Evolutionary conservation across 805 yeast genomes (phyloP), one percentile per base, ranked within the genome.

Genomic region (Alloascoidea africana): DNA sequence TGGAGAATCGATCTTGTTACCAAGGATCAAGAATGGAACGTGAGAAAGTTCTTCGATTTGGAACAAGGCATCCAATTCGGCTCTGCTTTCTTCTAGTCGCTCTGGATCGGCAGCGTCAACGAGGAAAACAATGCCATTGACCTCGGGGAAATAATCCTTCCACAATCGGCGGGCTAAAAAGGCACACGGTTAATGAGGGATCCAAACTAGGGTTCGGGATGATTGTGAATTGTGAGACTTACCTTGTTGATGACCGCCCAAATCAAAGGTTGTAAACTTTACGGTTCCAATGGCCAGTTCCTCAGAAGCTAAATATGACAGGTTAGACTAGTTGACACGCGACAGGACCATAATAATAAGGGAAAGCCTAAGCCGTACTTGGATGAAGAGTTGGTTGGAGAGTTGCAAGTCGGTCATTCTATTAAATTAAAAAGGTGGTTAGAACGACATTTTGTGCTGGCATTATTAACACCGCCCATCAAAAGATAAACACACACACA

Each of bases 111-210:
- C 97, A 40, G 94, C 93, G 58, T 91, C 99, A 19, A 91, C 96
- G 42, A 91, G 67, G 60, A 82, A 91, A 19, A 91, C 97, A 48
- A 91, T 91, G 40, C 96, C 98, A 59, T 86, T 83, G 36, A 91
- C 99, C 64, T 91, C 99, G 42, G 99, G 99, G 79, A 91, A 91
- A 61, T 91, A 91, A 59, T 91, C 97, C 58, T 87, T 87, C 99
- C 99, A 91, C 55, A 91, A 76, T 64, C 98, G 85, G 65, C 99
- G 87, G 36, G 99, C 97, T 39, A 27, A 8, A 2, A 23, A 8
- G n/a, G 30, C 27, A 5, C 2, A 16, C 16, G 17, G 14, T 4
- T 17, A 11, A 36, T 36, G 14, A 8, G 16, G 5, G 18, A 13
- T 35, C 35, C n/a, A 35, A 4, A 18, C 14, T 11, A 6, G 35